A percentile compares a stretch with the other conserved stretches of the same genome.
Conservation (phyloP, 352 stramenopile genomes). For the Thalassiosira allenii region DNA sequence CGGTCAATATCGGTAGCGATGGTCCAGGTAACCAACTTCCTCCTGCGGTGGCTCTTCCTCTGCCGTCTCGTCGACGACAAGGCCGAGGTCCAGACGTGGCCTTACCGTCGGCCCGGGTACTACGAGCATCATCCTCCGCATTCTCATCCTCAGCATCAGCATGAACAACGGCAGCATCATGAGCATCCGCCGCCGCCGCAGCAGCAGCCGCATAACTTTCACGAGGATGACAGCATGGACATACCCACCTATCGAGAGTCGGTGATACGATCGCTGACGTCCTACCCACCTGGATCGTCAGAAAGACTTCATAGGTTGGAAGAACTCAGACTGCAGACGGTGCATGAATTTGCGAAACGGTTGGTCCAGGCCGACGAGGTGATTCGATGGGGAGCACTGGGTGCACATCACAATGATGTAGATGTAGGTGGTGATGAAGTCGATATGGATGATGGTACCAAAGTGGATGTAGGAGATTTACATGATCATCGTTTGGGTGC, state of each 20-base stretch:
- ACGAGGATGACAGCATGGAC: constrained; percentile 61
- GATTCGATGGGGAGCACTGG: constrained; percentile 37
- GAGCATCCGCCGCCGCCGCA: background rate
- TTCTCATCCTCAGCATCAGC: constrained; percentile 21
- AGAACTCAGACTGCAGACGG: constrained; percentile 71
- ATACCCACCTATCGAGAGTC: constrained; percentile 60
- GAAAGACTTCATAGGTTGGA: constrained; percentile 75
- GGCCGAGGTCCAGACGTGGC: constrained; percentile 79
- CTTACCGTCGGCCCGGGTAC: constrained; percentile 59
- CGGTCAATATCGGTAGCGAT: too few relatives aligned
- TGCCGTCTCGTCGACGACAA: constrained; percentile 76
- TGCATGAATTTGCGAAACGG: constrained; percentile 64
- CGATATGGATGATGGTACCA: background rate
- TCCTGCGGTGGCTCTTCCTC: constrained; percentile 85
- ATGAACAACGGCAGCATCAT: constrained; percentile 31
- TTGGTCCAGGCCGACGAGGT: constrained; percentile 67
- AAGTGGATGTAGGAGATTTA: constrained; percentile 1
- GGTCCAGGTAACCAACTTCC: constrained; percentile 82
- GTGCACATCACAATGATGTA: background rate
- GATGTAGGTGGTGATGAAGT: background rate
- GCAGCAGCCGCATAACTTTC: background rate
- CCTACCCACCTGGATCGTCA: constrained; percentile 73
- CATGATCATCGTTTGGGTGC: constrained; percentile 46
- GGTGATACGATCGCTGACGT: constrained; percentile 69
- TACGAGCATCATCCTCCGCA: constrained; percentile 28